These are phyloP conservation scores for Paecilomyces niveus DNA, from an alignment of 2,329 filamentous ascomycete genomes.

Conservation along the genomic window DNA sequence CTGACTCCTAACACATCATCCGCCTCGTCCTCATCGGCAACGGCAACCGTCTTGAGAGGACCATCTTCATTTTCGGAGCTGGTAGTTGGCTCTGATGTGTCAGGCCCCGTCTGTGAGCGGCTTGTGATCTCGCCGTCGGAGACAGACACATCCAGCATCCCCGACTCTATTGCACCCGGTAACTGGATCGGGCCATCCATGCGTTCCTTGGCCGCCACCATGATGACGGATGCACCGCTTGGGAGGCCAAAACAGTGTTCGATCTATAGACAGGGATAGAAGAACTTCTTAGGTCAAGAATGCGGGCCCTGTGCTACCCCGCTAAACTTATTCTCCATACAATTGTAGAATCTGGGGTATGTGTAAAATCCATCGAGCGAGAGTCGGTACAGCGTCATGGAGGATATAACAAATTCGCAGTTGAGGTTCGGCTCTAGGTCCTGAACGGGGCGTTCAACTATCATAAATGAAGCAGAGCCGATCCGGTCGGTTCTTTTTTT, in stretches of 20 bases:
- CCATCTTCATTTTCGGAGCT: conserved; percentile 3
- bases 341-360: not conserved
- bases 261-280: not conserved
- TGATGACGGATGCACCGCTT: not conserved
- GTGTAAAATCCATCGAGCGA: not conserved
- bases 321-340: not conserved
- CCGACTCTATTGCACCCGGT: not conserved
- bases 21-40: conserved; percentile 26
- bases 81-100: not conserved
- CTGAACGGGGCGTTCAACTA: not conserved
- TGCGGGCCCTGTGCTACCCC: not conserved
- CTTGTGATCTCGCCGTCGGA: not conserved
- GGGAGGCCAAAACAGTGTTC: not conserved
- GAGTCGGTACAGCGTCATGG: not conserved
- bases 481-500: not conserved
- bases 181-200: not conserved
- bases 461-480: not conserved
- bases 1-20: conserved; percentile 49
- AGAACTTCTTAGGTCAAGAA: not conserved
- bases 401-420: not conserved
- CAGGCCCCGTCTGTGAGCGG: not conserved
- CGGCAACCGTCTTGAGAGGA: conserved; percentile 1
- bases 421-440: not conserved
- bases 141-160: not conserved
- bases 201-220: not conserved